Evolutionary conservation across 2,329 filamentous ascomycete genomes (phyloP), one percentile per base, ranked within the genome.

Genomic region (Pleoardoris graminearum): DNA sequence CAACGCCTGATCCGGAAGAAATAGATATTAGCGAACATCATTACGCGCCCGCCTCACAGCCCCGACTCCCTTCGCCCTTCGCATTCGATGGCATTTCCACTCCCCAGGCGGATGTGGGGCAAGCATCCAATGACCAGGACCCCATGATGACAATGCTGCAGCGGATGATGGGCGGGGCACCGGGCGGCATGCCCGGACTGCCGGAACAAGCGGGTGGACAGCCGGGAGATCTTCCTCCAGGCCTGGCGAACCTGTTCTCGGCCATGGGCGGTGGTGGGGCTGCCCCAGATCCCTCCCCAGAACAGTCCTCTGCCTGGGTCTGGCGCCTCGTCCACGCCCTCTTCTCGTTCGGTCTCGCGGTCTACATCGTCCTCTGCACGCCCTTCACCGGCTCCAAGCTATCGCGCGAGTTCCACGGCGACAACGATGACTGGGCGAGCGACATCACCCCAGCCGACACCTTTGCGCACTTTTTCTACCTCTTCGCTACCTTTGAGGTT

Each of bases 401-500:
- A 6, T 63, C 83, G 89, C 25, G 60, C 58, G 57, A 58, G 41
- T 14, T 38, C 55, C 19, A 42, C 59, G n/a, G 21, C 33, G 44
- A 47, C 33, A 63, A 68, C 14, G 61, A 70, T 19, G 68, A 68
- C 53, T 73, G 69, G 63, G 58, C 59, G 2, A 39, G 56, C 2
- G 66, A 67, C 8, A 62, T 73, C 7, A 66, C 64, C 1, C 72
- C 77, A 25, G 69, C 73, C 14, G 72, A 74, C 42, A 65, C 71
- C 30, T 76, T 78, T 35, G 77, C 77, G 39, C 79, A 80, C 55
- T 87, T 91, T 73, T 91, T 93, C 73, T 90, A 86, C 77, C 81
- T 89, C n/a, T 94, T 93, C 68, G 86, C 88, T 5, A 90, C 89
- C 0, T 86, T 84, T 27, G 89, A 94, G 75, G 80, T 90, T 10